Conservation (phyloP, 768 basidiomycete genomes). For the Crepidotus variabilis region DNA sequence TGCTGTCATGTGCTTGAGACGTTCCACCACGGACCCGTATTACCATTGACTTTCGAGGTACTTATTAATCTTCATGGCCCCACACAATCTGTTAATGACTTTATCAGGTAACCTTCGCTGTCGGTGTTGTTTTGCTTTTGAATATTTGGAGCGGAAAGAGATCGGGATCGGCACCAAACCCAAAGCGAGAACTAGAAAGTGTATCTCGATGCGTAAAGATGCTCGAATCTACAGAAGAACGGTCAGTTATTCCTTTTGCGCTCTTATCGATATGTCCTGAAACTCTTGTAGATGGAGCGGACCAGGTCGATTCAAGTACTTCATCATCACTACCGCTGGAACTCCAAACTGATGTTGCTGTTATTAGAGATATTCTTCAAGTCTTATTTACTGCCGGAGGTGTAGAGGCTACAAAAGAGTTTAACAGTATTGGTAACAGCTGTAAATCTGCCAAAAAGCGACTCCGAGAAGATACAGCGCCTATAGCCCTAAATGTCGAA, state of each 20-base stretch:
- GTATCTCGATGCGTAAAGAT: slow-evolving; percentile 57
- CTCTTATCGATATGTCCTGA: not conserved
- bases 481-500: not conserved
- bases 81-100: slow-evolving; percentile 19
- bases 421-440: not conserved
- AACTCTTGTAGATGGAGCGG: slow-evolving; percentile 32
- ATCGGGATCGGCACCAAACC: slow-evolving; percentile 41
- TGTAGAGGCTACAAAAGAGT: slow-evolving; percentile 1
- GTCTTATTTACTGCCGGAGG: slow-evolving; percentile 6
- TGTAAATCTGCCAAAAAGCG: slow-evolving; percentile 10
- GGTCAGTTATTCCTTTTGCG: slow-evolving; percentile 21
- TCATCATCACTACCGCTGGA: slow-evolving; percentile 13
- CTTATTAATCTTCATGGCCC: slow-evolving; percentile 1
- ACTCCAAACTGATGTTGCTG: slow-evolving; percentile 26
- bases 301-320: slow-evolving; percentile 36
- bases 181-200: slow-evolving; percentile 51
- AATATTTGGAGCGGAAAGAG: slow-evolving; percentile 63
- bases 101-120: slow-evolving; percentile 23
- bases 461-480: slow-evolving; percentile 7
- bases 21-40: slow-evolving; percentile 29
- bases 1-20: slow-evolving; percentile 67
- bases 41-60: slow-evolving; percentile 36
- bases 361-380: slow-evolving; percentile 28
- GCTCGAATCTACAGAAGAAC: slow-evolving; percentile 37
- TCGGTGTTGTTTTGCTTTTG: slow-evolving; percentile 55